A percentile compares a stretch with the other conserved stretches of the same genome.
phyloP scores from a whole-genome alignment of 1,284 basidiomycete species.

The Pyrrhoderma lamaoense region DNA sequence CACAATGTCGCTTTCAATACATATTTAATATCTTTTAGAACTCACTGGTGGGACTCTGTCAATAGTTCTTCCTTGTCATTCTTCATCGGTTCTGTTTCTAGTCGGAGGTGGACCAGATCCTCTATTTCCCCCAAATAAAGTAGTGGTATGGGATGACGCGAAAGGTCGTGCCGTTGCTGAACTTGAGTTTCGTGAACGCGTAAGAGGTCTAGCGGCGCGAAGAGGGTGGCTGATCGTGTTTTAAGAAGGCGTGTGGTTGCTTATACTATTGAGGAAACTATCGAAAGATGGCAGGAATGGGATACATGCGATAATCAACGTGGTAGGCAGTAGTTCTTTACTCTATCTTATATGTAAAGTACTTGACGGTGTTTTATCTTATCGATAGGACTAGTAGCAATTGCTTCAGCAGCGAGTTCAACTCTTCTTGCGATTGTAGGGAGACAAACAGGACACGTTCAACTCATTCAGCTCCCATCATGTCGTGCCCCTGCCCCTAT shows the following conservation, averaged over 20 bases:
- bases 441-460: slow-evolving; percentile 85
- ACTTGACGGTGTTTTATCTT: slow-evolving; percentile 5
- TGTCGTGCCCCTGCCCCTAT: slow-evolving; percentile 52
- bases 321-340: slow-evolving; percentile 43
- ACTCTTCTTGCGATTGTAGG: slow-evolving; percentile 85
- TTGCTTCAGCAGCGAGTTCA: slow-evolving; percentile 71
- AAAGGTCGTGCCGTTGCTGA: slow-evolving; percentile 74
- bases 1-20: slow-evolving; percentile 15
- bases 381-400: slow-evolving; percentile 67
- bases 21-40: slow-evolving; percentile 36
- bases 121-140: slow-evolving; percentile 92
- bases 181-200: slow-evolving; percentile 85
- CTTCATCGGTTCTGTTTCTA: slow-evolving; percentile 81
- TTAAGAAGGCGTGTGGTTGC: slow-evolving; percentile 73
- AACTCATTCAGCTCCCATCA: slow-evolving; percentile 79
- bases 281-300: slow-evolving; percentile 70
- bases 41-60: slow-evolving; percentile 75
- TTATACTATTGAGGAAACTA: slow-evolving; percentile 61
- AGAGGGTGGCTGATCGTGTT: slow-evolving; percentile 76
- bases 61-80: slow-evolving; percentile 71
- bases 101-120: slow-evolving; percentile 86
- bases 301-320: slow-evolving; percentile 84
- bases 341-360: background rate
- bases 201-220: slow-evolving; percentile 74
- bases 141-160: slow-evolving; percentile 84